Evolutionary conservation across 73 alveolate genomes (phyloP).

Genomic region (Blepharisma japonicum): DNA sequence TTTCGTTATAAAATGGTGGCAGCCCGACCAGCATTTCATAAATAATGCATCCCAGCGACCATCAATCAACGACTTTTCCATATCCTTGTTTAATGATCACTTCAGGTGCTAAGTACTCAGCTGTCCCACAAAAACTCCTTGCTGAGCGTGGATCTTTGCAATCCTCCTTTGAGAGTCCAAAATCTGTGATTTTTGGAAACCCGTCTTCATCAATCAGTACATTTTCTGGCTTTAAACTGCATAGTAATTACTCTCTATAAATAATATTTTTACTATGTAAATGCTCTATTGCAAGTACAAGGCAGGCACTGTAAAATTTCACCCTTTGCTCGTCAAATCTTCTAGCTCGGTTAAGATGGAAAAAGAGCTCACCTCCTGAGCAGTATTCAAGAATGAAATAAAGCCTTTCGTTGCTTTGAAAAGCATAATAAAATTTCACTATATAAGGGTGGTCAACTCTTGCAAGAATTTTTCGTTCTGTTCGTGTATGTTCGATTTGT

Average conservation of each 20-base stretch:
- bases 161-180: conserved; percentile 66
- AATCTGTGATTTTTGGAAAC: conserved; percentile 70
- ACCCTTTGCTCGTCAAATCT: conserved; percentile 58
- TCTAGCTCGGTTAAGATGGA: conserved; percentile 35
- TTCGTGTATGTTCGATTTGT: conserved; percentile 32
- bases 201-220: conserved; percentile 63
- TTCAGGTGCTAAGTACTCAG: conserved; percentile 59
- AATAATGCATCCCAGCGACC: not conserved
- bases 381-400: conserved; percentile 58
- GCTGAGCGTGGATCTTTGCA: conserved; percentile 46
- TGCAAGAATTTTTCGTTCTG: conserved; percentile 40
- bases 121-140: conserved; percentile 78
- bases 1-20: conserved; percentile 25
- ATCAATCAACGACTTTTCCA: conserved; percentile 29
- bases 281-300: conserved; percentile 65
- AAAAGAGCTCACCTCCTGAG: conserved; percentile 61
- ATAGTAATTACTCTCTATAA: conserved; percentile 62
- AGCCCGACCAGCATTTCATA: conserved; percentile 30
- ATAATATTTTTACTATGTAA: conserved; percentile 67
- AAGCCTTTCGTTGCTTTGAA: conserved; percentile 44
- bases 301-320: conserved; percentile 71
- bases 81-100: conserved; percentile 19
- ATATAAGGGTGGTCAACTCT: conserved; percentile 51
- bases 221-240: conserved; percentile 76
- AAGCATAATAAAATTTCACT: conserved; percentile 48